phyloP scores from a whole-genome alignment of 306 rosid species.

The Citrullus colocynthis region DNA sequence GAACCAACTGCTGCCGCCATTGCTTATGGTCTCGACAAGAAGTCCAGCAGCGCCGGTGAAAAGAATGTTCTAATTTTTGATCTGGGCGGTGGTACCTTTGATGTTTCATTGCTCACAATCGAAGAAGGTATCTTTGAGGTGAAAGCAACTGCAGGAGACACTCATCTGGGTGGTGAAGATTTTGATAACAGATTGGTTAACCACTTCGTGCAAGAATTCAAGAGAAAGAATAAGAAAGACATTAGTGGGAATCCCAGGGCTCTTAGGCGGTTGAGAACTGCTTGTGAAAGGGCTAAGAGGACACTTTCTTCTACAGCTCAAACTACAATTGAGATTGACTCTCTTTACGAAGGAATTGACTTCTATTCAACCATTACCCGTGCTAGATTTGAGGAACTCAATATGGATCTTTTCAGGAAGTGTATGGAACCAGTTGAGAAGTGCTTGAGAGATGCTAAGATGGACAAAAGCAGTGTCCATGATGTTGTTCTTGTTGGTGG shows the following conservation, averaged over 20 bases:
- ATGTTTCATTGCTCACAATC: conserved; percentile 58
- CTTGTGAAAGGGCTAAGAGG: conserved; percentile 65
- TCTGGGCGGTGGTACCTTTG: conserved; percentile 62
- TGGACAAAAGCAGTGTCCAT: conserved; percentile 46
- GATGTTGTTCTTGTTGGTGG: conserved; percentile 69
- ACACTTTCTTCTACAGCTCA: conserved; percentile 66
- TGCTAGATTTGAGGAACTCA: conserved; percentile 60
- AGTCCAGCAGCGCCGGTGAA: conserved; percentile 39
- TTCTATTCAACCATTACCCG: conserved; percentile 52
- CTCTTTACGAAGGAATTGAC: conserved; percentile 46
- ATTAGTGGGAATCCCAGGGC: conserved; percentile 48
- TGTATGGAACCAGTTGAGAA: conserved; percentile 69
- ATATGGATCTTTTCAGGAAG: conserved; percentile 60
- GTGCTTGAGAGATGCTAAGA: conserved; percentile 59
- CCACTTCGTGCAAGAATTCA: conserved; percentile 57
- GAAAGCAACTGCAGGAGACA: conserved; percentile 68
- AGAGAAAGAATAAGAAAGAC: conserved; percentile 58
- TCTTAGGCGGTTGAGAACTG: conserved; percentile 43
- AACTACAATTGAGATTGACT: conserved; percentile 56
- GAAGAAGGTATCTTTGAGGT: conserved; percentile 81
- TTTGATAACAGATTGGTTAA: conserved; percentile 62
- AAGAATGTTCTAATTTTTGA: conserved; percentile 61
- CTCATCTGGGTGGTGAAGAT: conserved; percentile 65
- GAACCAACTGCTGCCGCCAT: conserved; percentile 71
- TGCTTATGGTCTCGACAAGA: conserved; percentile 64